Evolutionary conservation across 176 grass and related monocot species (phyloP).

Genomic region (Avena eriantha): DNA sequence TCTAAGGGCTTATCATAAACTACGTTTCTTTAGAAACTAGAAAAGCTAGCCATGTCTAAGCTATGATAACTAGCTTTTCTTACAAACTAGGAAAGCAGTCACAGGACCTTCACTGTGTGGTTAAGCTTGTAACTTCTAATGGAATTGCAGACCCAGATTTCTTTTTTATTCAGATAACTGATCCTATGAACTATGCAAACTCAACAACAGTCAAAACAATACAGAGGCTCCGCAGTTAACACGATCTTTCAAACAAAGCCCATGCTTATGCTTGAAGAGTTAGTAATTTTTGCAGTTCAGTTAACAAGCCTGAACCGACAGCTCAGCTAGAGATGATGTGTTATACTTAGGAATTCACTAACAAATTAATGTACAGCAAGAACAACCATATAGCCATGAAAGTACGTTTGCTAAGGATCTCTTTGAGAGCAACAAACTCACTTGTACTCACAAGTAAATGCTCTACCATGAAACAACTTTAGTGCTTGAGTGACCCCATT

Average conservation of each 20-base stretch:
- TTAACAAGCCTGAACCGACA: not conserved
- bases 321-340: not conserved
- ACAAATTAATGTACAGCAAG: conserved; percentile 24
- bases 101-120: conserved; percentile 1
- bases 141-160: conserved; percentile 18
- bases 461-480: conserved; percentile 79
- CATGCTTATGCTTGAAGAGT: conserved; percentile 17
- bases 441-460: conserved; percentile 99
- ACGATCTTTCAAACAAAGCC: conserved; percentile 36
- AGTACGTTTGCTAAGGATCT: conserved; percentile 30
- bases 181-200: conserved; percentile 21
- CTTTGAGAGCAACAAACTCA: conserved; percentile 57
- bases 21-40: conserved; percentile 8
- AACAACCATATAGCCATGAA: conserved; percentile 22
- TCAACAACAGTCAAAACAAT: not conserved
- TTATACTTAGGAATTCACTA: conserved; percentile 17
- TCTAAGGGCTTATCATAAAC: conserved; percentile 25
- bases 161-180: not conserved
- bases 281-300: not conserved
- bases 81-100: conserved; percentile 8
- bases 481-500: conserved; percentile 74
- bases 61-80: conserved; percentile 25
- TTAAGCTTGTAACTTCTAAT: conserved; percentile 35
- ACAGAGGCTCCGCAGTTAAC: not conserved
- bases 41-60: not conserved